A percentile compares a stretch with the other conserved stretches of the same genome.
Evolutionary conservation across 2,329 filamentous ascomycete species (phyloP).

Genomic region (Sarocladium kiliense): DNA sequence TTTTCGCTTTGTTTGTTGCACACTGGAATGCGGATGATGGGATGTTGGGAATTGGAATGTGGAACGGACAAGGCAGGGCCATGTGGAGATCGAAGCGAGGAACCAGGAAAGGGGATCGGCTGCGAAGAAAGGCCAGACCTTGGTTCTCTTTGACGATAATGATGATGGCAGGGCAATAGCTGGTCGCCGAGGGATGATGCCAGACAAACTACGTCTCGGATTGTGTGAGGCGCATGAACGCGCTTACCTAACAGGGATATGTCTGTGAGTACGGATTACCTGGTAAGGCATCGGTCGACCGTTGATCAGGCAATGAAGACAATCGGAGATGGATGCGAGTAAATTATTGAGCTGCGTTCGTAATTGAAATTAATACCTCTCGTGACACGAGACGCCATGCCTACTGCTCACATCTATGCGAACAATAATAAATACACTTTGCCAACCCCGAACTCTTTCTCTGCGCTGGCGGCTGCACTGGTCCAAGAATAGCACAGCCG

Average conservation of each 20-base stretch:
- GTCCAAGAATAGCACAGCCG: constrained; percentile 1
- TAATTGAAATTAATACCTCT: no score
- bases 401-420: no score
- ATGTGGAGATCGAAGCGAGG: background rate
- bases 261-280: background rate
- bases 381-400: no score
- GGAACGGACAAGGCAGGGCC: background rate
- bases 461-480: background rate
- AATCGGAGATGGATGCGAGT: no score
- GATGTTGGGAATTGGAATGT: background rate
- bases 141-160: background rate
- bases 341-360: no score
- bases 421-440: no score
- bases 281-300: no score
- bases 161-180: background rate
- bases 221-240: background rate
- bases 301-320: no score
- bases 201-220: constrained; percentile 1
- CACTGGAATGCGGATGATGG: constrained; percentile 5
- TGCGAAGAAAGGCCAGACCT: background rate
- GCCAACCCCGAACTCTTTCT: background rate
- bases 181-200: background rate
- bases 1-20: background rate
- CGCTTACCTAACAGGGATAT: background rate
- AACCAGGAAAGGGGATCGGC: background rate